These are phyloP conservation scores for Urochloa ruziziensis DNA, from an alignment of 176 grass and related monocot genomes.

Conservation along the genomic window DNA sequence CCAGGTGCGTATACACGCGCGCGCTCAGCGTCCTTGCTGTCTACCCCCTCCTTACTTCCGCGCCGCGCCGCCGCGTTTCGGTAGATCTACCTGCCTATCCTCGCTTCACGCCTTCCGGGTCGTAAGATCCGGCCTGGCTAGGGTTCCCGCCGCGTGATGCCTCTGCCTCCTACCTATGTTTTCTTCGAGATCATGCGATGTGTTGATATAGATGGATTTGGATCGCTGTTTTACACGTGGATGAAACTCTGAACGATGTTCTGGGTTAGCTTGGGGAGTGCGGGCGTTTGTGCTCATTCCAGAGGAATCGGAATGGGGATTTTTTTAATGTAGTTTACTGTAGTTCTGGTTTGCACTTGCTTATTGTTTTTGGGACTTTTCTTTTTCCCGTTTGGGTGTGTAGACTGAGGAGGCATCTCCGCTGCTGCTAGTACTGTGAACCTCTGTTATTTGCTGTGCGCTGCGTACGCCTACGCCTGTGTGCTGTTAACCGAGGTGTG, in stretches of 20 bases:
- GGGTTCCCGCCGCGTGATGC: constrained; percentile 17
- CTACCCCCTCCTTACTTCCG: not conserved
- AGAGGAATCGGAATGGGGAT: constrained; percentile 29
- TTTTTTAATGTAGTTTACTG: constrained; percentile 14
- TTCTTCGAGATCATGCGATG: not conserved
- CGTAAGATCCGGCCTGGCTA: constrained; percentile 30
- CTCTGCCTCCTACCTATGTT: not conserved
- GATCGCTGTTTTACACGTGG: not conserved
- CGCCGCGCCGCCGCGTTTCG: not conserved
- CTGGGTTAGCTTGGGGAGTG: not conserved
- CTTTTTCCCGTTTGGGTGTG: constrained; percentile 1
- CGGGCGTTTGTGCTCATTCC: not conserved
- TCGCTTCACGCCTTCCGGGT: not conserved
- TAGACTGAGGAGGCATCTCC: not conserved
- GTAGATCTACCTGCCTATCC: constrained; percentile 33
- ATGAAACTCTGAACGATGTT: not conserved
- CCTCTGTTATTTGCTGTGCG: constrained; percentile 39
- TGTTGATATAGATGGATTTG: not conserved
- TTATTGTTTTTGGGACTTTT: not conserved
- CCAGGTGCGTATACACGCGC: constrained; percentile 40
- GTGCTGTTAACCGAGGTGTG: not conserved
- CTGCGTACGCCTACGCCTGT: too few species aligned
- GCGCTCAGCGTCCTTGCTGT: not conserved
- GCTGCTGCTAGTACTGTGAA: not conserved
- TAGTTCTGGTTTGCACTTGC: not conserved